Evolutionary conservation across 805 yeast species (phyloP), one percentile per base, ranked within the genome.

Genomic region (Candida oleophila): DNA sequence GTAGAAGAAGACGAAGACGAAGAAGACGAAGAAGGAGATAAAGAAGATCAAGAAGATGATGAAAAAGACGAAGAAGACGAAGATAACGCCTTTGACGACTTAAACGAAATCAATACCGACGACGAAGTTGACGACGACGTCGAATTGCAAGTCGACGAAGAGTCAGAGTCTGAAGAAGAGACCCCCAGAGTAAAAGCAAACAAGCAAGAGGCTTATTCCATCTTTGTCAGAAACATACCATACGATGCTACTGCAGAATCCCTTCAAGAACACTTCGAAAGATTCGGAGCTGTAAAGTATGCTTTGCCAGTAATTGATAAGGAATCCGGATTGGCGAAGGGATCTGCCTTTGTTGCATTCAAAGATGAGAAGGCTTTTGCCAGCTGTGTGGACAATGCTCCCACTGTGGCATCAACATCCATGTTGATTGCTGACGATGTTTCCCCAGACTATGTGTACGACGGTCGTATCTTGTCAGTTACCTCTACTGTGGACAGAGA

Each of bases 341-440:
- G 99, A 51, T 86, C 97, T 0, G 99, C 97, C 0, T 94, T 94
- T 62, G 96, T 94, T 38, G 96, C 96, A 0, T 94, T 94, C 62
- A 66, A 64, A 43, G 70, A 76, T 19, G 80, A 79, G 45, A 82
- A 76, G 3, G 80, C 86, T 2, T 87, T 81, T 56, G 75, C 76
- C 28, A 76, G 78, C 44, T 91, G 97, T 68, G 62, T 91, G 32
- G 73, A 74, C 3, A 77, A 82, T 57, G 96, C 97, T 0, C 98
- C 99, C 20, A 80, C 81, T 38, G 76, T 82, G 16, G 71, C 70
- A 4, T 65, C 78, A 14, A 73, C 82, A 12, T 82, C 90, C 3
- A 72, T 89, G 60, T 76, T 94, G 56, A 83, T 94, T 48, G 85
- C 97, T 11, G 99, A 92, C 64, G 97, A 92, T 63, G 96, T 89